Base-by-base conservation (phyloP, 257 asterid species). In the Ligustrum vulgare region DNA sequence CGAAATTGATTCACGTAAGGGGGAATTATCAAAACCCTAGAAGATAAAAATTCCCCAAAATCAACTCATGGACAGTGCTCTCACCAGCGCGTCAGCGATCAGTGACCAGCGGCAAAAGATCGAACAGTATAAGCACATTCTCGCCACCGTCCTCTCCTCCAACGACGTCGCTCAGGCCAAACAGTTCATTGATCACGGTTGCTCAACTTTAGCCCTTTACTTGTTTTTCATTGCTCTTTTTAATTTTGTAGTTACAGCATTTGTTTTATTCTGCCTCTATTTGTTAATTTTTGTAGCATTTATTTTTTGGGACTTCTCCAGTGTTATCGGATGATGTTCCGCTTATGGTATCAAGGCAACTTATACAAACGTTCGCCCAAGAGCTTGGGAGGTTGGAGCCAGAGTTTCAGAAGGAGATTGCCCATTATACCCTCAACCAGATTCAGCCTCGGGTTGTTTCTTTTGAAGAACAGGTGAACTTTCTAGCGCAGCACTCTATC, bases 401-500 rank as follows among this genome's bases (percentile, higher is more conserved):
- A 0, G 97, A 88, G 74, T 83, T 89, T 79, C 98, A 91, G 87
- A 92, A 94, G 90, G 98, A 94, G 77, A 88, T 92, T 37, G 91
- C 99, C 8, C 97, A 88, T 80, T 88, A 94, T 77, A 84, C 97
- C 13, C 97, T 92, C 73, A 89, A 82, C 86, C 98, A 94, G 92
- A 94, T 94, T 79, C 99, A 94, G 76, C 98, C 94, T 68, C 96
- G 97, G 22, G 96, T 92, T 34, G 97, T 94, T 71, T 92, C 98
- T 2, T 92, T 94, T n/a, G 99, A 94, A 72, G 98, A 93, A 73
- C 98, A 93, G 96, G 98, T 91, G 72, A 23, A 6, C 34, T 67
- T 74, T 80, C 47, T 22, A 36, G 36, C 36, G 11, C 0, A 8
- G 45, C 72, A 54, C 25, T 16, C 25, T 54, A 7, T 54, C 63